Base-by-base conservation (phyloP, 352 stramenopile species). In the Globisporangium carolinianum region DNA sequence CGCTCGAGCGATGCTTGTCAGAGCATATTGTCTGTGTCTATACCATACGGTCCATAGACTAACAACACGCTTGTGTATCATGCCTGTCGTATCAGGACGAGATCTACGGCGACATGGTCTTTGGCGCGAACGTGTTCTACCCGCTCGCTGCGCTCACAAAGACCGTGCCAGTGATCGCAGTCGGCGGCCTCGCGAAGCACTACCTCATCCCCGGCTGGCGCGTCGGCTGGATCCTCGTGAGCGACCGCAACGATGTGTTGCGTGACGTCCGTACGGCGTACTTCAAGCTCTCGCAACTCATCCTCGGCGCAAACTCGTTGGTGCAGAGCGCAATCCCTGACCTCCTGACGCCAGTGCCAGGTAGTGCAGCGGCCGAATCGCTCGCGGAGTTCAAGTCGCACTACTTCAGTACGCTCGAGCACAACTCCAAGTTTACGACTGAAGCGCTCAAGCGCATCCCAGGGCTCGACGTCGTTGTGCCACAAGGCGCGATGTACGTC, bases 141-240 rank as follows among this genome's bases (percentile, higher is more conserved):
- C 83, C 91, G 0, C 85, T 98, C 61, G 92, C 85, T 0, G 70
- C 79, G 8, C 66, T 96, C 43, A 89, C 86, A 15, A 86, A 76
- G 50, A 87, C 74, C 10, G 87, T 96, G 1, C 87, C 87, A 0
- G 76, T 97, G 8, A 68, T 97, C 10, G 69, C 82, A 7, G 69
- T 94, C 15, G 73, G 85, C 47, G 88, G 89, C n/a, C 64, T 98
- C 14, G 94, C 93, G 11, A 99, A 99, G 72, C 92, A 98, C 61
- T 99, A 97, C 66, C 70, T 98, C 15, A 78, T 98, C 15, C 94
- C 96, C 15, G 96, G 96, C 37, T 98, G 94, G 91, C 83, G 96
- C 56, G 77, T 98, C 7, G 96, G 96, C 18, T 99, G 96, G 95
- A 63, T 98, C 50, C 80, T 97, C 53, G 90, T 99, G 55, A 87